Evolutionary conservation across 2,329 filamentous ascomycete genomes (phyloP), one percentile per base, ranked within the genome.

Genomic region (Parascedosporium putredinis): DNA sequence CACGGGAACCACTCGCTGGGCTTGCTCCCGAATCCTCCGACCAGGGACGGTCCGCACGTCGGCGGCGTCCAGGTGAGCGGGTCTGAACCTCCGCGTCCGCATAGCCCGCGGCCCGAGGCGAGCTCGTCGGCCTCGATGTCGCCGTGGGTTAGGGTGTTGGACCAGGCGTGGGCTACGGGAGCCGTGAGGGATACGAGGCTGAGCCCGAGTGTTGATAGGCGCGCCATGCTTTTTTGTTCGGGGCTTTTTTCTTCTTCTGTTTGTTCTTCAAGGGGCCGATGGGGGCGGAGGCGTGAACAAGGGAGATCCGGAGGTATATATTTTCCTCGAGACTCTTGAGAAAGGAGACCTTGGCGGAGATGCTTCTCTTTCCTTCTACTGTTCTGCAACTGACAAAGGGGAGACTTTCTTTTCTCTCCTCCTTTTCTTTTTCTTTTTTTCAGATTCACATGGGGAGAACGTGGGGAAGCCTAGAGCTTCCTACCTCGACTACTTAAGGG

Each of bases 1-100:
- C 59, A 64, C 1, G 56, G 61, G 9, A 49, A 34, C 54, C 56
- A 59, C 16, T 51, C 20, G 29, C 33, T 34, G 8, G 52, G 55
- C 8, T 46, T 42, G 10, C 38, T n/a, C 4, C 27, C 31, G 29
- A 33, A 38, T 4, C 33, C 18, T 6, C 42, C 29, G 44, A 42
- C 29, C 36, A 50, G 27, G 22, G 50, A 40, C 5, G 10, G 22
- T 5, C 48, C 16, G 10, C 44, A 49, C n/a, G 45, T 46, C 9
- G 34, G 24, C 20, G 14, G 29, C 3, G 9, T 18, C 6, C 47
- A 16, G 34, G 42, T 27, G 12, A 49, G 36, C 4, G 47, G 47
- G n/a, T n/a, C 24, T 5, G 24, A n/a, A 14, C 23, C 34, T 6
- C n/a, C 22, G 14, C 24, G 20, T 4, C 47, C 34, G 47, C 34